Evolutionary conservation across 495 filamentous ascomycete species (phyloP).

Genomic region (Daldinia grandis): DNA sequence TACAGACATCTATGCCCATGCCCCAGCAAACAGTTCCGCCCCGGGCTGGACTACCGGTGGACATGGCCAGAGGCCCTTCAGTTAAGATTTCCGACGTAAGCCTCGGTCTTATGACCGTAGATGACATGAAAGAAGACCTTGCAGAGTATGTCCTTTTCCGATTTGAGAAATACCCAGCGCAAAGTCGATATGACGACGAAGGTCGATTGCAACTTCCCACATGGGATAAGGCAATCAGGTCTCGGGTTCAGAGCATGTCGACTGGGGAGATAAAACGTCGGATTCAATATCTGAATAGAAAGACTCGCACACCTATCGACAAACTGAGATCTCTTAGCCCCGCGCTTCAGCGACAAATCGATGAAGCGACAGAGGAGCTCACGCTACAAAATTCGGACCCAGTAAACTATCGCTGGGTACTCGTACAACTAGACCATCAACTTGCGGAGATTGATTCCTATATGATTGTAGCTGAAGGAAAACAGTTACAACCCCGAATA

Average conservation of each 20-base stretch:
- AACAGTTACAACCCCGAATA: background rate
- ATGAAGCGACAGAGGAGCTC: conserved; percentile 41
- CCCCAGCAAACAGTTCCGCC: background rate
- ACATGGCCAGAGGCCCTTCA: conserved; percentile 12
- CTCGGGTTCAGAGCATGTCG: conserved; percentile 37
- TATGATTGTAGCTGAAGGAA: background rate
- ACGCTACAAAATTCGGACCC: conserved; percentile 27
- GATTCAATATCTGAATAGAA: conserved; percentile 46
- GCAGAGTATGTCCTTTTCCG: conserved; percentile 46
- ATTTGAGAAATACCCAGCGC: conserved; percentile 41
- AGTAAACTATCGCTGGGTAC: conserved; percentile 37
- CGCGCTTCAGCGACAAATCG: conserved; percentile 46
- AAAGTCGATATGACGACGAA: conserved; percentile 38
- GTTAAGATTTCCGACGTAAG: conserved; percentile 40
- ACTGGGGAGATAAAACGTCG: conserved; percentile 34
- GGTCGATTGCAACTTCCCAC: conserved; percentile 34
- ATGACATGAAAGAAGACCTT: conserved; percentile 43
- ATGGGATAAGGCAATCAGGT: conserved; percentile 44
- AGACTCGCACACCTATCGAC: conserved; percentile 26
- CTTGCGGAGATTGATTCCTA: conserved; percentile 26
- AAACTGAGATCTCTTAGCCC: conserved; percentile 45
- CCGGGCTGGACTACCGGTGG: conserved; percentile 1
- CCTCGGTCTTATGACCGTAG: conserved; percentile 26
- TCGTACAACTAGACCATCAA: conserved; percentile 50
- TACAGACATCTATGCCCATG: background rate